phyloP scores from a whole-genome alignment of 164 flowering plant genomes.

The Akebia trifoliata region DNA sequence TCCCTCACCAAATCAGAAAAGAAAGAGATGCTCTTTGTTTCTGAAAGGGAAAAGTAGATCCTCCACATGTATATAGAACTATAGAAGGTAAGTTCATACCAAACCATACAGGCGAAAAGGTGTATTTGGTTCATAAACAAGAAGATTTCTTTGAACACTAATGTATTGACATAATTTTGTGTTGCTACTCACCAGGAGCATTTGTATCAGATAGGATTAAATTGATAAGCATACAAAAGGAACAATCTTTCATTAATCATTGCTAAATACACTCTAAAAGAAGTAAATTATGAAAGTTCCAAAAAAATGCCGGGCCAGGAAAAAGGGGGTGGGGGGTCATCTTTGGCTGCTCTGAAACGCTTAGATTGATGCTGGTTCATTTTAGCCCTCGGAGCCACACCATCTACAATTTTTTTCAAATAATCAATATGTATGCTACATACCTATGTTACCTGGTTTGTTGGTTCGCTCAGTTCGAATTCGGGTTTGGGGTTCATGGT shows the following conservation, averaged over 20 bases:
- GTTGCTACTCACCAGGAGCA: constrained; percentile 99
- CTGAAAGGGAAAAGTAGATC: neutral
- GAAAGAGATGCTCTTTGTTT: neutral
- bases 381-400: constrained; percentile 98
- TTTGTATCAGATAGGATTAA: constrained; percentile 90
- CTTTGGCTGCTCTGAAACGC: constrained; percentile 96
- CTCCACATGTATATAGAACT: neutral
- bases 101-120: constrained; percentile 93
- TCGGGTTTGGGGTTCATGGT: no score
- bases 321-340: no score
- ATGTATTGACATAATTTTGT: constrained; percentile 93
- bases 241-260: neutral
- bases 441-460: no score
- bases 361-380: constrained; percentile 98
- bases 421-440: constrained; percentile 4
- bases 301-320: no score
- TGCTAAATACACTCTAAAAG: no score
- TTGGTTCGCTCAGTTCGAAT: no score
- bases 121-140: constrained; percentile 91
- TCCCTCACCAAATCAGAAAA: neutral
- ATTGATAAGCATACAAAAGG: constrained; percentile 2
- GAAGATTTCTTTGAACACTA: constrained; percentile 92
- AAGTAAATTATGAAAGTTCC: no score
- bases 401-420: constrained; percentile 47
- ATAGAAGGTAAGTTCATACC: constrained; percentile 46